phyloP scores from a whole-genome alignment of 768 basidiomycete species.

The Mycena filopes region DNA sequence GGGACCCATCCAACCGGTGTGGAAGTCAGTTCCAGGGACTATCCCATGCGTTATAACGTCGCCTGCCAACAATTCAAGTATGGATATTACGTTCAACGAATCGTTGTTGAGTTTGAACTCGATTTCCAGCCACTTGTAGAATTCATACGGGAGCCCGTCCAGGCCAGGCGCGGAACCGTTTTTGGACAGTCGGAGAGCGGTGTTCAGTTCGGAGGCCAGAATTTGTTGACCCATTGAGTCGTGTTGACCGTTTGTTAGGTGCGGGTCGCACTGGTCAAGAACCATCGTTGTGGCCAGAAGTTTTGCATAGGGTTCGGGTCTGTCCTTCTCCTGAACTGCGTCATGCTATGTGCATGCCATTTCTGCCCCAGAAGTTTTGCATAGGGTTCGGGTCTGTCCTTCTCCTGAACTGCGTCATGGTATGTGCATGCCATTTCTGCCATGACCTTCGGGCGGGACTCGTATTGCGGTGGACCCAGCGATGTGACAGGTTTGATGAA shows the following conservation, averaged over 20 bases:
- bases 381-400: too few relatives aligned
- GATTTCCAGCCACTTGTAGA: constrained; percentile 23
- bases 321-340: too few relatives aligned
- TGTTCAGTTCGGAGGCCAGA: constrained; percentile 4
- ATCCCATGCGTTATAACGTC: constrained; percentile 12
- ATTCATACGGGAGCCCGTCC: constrained; percentile 34
- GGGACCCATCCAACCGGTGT: constrained; percentile 25
- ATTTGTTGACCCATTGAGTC: not conserved
- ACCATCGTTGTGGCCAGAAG: not conserved
- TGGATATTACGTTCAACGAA: constrained; percentile 18
- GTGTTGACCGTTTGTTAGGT: not conserved
- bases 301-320: too few relatives aligned
- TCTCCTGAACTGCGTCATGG: too few relatives aligned
- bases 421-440: too few relatives aligned
- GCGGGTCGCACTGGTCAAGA: not conserved
- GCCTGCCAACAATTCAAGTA: constrained; percentile 3
- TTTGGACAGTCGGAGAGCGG: constrained; percentile 4
- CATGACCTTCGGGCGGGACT: too few relatives aligned
- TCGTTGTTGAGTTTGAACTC: not conserved
- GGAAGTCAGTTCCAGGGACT: constrained; percentile 9
- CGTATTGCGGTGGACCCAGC: too few relatives aligned
- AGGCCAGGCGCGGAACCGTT: constrained; percentile 21
- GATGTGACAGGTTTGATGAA: too few relatives aligned
- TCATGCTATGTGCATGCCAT: too few relatives aligned
- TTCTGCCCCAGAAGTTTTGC: too few relatives aligned